phyloP scores from a whole-genome alignment of 768 basidiomycete species.

The Trametes meyenii region DNA sequence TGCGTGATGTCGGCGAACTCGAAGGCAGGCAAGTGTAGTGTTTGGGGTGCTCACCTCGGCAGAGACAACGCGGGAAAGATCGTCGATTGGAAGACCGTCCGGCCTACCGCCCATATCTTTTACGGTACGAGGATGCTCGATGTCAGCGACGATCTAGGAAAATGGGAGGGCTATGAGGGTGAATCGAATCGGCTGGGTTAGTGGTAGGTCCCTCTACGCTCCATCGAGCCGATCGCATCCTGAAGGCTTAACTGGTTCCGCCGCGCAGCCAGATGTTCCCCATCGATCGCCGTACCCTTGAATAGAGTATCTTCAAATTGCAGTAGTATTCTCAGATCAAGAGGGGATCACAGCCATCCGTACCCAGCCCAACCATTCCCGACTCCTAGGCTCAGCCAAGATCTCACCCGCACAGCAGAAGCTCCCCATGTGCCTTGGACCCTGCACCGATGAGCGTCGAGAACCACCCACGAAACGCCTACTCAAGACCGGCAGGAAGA shows the following conservation, averaged over 20 bases:
- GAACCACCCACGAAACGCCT: background rate
- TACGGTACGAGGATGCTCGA: conserved; percentile 65
- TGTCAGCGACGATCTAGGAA: conserved; percentile 55
- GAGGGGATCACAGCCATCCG: background rate
- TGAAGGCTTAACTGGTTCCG: background rate
- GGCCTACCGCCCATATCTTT: conserved; percentile 69
- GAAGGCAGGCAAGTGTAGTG: conserved; percentile 50
- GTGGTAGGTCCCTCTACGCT: background rate
- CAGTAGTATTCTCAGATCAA: no score
- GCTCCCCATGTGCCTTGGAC: background rate
- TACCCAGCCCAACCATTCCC: background rate
- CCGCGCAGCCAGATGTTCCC: background rate
- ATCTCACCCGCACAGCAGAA: no score
- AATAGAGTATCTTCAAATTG: no score
- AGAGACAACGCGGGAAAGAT: conserved; percentile 54
- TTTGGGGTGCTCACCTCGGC: conserved; percentile 61
- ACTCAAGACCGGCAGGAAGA: background rate
- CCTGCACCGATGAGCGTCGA: background rate
- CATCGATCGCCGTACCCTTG: no score
- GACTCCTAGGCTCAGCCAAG: background rate
- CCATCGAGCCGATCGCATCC: background rate
- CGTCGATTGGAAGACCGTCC: conserved; percentile 53
- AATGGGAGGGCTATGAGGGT: conserved; percentile 68
- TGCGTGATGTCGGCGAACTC: conserved; percentile 56
- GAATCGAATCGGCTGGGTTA: conserved; percentile 42